These are phyloP conservation scores for Nepenthes mirabilis DNA, from an alignment of 148 eudicot species.

Conservation along the genomic window DNA sequence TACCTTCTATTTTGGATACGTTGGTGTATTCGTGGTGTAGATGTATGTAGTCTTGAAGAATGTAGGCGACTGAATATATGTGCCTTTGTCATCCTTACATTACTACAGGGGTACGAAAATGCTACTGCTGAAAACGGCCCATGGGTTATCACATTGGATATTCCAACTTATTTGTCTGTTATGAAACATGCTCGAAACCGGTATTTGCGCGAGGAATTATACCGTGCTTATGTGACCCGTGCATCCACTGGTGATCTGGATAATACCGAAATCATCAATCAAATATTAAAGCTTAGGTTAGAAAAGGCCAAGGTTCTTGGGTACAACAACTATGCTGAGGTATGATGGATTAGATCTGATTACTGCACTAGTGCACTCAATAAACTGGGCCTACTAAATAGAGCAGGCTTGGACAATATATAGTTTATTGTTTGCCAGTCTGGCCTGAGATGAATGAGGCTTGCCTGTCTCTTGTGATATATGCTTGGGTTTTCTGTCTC, in stretches of 20 bases:
- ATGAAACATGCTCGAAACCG: slow-evolving; percentile 91
- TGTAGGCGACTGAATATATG: neutral
- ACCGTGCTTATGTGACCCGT: slow-evolving; percentile 80
- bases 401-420: too few relatives aligned
- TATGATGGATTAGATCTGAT: slow-evolving; percentile 11
- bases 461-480: too few relatives aligned
- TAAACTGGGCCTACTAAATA: too few relatives aligned
- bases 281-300: slow-evolving; percentile 73
- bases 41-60: neutral
- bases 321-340: slow-evolving; percentile 90
- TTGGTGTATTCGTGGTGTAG: neutral
- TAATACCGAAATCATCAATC: slow-evolving; percentile 73
- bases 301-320: slow-evolving; percentile 96
- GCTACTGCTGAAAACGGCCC: slow-evolving; percentile 94
- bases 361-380: neutral
- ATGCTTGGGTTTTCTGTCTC: too few relatives aligned
- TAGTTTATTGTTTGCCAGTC: too few relatives aligned
- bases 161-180: slow-evolving; percentile 80
- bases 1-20: neutral
- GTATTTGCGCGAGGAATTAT: slow-evolving; percentile 85
- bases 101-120: slow-evolving; percentile 80
- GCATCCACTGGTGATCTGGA: slow-evolving; percentile 94
- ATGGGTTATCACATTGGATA: slow-evolving; percentile 91
- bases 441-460: too few relatives aligned
- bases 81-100: slow-evolving; percentile 3